Evolutionary conservation across 163 green algal species (phyloP), one percentile per base, ranked within the genome.

Genomic region (Scenedesmus sp.): DNA sequence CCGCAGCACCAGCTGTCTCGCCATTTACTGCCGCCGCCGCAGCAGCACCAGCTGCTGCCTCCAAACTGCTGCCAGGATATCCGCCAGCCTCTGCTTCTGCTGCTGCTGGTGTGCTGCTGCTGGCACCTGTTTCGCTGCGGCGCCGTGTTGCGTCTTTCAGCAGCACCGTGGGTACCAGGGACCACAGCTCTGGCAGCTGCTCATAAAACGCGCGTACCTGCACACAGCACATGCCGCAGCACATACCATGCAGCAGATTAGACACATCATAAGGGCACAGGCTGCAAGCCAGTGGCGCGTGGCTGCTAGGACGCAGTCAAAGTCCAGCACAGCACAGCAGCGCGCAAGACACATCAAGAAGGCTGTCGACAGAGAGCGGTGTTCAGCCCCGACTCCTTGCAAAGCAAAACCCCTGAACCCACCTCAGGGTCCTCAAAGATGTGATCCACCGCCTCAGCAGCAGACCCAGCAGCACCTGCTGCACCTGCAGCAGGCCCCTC

Each of bases 151-250:
- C 83, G 1, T 93, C 90, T 10, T 93, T 95, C 68, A 98, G 94
- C 94, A 98, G 93, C 59, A 98, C 92, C 1, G 93, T 93, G 0
- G 97, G 97, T 76, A 98, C 96, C 24, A 98, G 76, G 3, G 91
- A 93, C n/a, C 94, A 92, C 56, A 98, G 80, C 73, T 97, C 95
- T 13, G 94, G 93, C 68, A 98, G 93, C 1, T 86, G 90, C 89
- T 97, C 93, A 89, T 98, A 98, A 30, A 98, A 97, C 0, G 91
- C 92, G 0, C 94, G 56, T 5, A 78, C 43, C 86, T 95, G 94
- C 59, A 49, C n/a, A 3, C 53, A 73, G 56, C 65, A 84, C 4
- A 35, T 20, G 70, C 13, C 30, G 24, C 43, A 83, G 65, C 82
- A 87, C 7, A 51, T 10, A 16, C 7, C 53, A 65, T 65, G 53